Evolutionary conservation across 805 yeast species (phyloP).

Genomic region (Lipomyces sp.): DNA sequence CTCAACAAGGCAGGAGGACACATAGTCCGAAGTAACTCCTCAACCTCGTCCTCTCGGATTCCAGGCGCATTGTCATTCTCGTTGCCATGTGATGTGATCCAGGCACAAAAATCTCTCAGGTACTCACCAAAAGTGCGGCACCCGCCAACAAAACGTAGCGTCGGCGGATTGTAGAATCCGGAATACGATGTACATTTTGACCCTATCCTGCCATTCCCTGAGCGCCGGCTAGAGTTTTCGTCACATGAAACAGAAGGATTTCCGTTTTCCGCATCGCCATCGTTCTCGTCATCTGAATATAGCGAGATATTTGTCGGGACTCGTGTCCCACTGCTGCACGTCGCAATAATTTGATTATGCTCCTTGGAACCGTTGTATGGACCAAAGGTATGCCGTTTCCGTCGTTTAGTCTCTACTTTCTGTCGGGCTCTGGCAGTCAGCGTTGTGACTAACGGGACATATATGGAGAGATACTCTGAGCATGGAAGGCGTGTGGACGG

Average conservation of each 20-base stretch:
- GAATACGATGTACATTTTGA: constrained; percentile 15
- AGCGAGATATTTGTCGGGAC: neutral
- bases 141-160: constrained; percentile 22
- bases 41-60: constrained; percentile 16
- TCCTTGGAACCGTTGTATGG: neutral
- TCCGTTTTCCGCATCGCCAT: neutral
- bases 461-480: constrained; percentile 16
- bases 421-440: constrained; percentile 1
- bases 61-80: neutral
- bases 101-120: constrained; percentile 9
- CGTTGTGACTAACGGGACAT: constrained; percentile 18
- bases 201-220: neutral
- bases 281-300: neutral
- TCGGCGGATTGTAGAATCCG: constrained; percentile 23
- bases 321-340: neutral
- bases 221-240: neutral
- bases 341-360: neutral
- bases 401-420: constrained; percentile 4
- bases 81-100: neutral
- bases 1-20: constrained; percentile 19
- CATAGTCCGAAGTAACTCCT: constrained; percentile 10
- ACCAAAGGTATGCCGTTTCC: neutral
- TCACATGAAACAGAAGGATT: neutral
- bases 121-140: constrained; percentile 32
- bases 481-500: constrained; percentile 10